A percentile compares a stretch with the other conserved stretches of the same genome.
These are phyloP conservation scores for Picea sitchensis DNA, from an alignment of 75 land plant genomes.

Conservation along the genomic window DNA sequence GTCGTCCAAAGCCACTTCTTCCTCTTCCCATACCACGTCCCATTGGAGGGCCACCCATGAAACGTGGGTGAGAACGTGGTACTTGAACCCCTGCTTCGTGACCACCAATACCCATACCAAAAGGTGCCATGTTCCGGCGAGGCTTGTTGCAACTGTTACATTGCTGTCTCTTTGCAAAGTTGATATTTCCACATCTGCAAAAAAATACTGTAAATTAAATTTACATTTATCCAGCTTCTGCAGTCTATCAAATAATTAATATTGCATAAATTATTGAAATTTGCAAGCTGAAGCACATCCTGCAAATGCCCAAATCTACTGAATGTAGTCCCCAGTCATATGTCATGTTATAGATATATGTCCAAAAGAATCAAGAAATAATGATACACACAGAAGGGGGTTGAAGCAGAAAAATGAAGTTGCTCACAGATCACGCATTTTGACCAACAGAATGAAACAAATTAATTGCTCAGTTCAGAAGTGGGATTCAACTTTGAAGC, in stretches of 20 bases:
- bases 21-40: constrained; percentile 48
- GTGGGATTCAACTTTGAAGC: neutral
- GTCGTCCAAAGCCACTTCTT: constrained; percentile 48
- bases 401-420: neutral
- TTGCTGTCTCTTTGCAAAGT: constrained; percentile 65
- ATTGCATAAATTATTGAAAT: neutral
- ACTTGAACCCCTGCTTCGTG: no score
- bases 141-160: constrained; percentile 73
- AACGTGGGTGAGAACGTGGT: constrained; percentile 26
- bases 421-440: no score
- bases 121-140: constrained; percentile 51
- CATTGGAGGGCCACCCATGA: constrained; percentile 41
- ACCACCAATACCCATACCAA: constrained; percentile 25
- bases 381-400: no score
- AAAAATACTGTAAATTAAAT: neutral
- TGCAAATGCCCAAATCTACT: neutral
- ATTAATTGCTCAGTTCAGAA: neutral
- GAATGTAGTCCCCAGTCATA: neutral
- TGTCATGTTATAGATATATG: neutral
- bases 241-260: neutral
- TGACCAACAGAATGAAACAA: neutral
- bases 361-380: neutral
- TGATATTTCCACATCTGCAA: constrained; percentile 67
- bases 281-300: neutral
- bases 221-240: no score